Conservation (phyloP, 768 basidiomycete species). For the Tubosaeta brunneosetosa region DNA sequence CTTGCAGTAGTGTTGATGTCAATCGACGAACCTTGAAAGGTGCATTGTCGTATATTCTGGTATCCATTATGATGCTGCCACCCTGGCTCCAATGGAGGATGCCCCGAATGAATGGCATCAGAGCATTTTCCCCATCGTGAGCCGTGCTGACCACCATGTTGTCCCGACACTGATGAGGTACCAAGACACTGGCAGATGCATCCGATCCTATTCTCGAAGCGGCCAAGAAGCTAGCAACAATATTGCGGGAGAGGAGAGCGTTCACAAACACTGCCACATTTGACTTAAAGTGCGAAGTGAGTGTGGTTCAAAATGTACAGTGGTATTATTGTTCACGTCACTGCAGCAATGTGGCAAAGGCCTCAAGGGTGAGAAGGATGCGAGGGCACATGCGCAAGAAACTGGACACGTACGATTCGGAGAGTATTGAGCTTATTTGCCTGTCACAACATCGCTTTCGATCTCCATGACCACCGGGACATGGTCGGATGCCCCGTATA, state of each 20-base stretch:
- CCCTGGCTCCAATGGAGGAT: conserved; percentile 70
- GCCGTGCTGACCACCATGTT: conserved; percentile 11
- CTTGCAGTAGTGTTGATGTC: neutral
- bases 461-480: conserved; percentile 79
- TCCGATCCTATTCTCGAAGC: conserved; percentile 57
- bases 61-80: conserved; percentile 93
- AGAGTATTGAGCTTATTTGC: conserved; percentile 51
- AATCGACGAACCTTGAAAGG: conserved; percentile 29
- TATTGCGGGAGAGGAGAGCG: conserved; percentile 71
- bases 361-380: conserved; percentile 91
- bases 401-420: conserved; percentile 86
- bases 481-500: conserved; percentile 86
- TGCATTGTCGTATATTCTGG: conserved; percentile 89
- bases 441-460: conserved; percentile 37
- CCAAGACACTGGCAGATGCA: conserved; percentile 30
- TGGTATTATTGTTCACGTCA: conserved; percentile 4
- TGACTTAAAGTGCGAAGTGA: conserved; percentile 81
- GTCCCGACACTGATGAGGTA: conserved; percentile 22
- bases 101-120: conserved; percentile 88
- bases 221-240: conserved; percentile 65
- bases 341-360: conserved; percentile 73
- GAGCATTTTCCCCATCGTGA: conserved; percentile 66
- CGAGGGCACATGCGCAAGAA: conserved; percentile 77
- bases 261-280: conserved; percentile 92
- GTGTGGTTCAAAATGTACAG: conserved; percentile 11